phyloP scores from a whole-genome alignment of 2,329 filamentous ascomycete genomes.

The Fusarium hostae region DNA sequence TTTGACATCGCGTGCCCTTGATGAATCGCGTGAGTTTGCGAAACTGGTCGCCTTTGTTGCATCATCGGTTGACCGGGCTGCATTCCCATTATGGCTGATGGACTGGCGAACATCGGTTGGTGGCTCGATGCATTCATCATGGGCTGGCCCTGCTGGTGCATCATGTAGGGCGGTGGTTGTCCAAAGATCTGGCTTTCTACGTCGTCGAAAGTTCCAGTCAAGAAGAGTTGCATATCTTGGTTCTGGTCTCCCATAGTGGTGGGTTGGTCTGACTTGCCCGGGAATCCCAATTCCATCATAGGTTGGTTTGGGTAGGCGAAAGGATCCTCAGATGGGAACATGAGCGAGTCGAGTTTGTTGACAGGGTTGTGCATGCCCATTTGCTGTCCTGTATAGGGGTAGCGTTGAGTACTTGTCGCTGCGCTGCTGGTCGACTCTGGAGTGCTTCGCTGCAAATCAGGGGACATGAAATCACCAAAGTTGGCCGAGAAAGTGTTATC shows the following conservation, averaged over 20 bases:
- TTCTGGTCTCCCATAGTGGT: conserved; percentile 49
- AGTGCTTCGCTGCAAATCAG: conserved; percentile 58
- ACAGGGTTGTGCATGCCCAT: conserved; percentile 58
- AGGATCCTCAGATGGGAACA: conserved; percentile 83
- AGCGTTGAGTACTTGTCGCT: conserved; percentile 53
- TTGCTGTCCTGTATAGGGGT: conserved; percentile 48
- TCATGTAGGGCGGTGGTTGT: conserved; percentile 76
- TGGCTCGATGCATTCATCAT: conserved; percentile 56
- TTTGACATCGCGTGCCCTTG: conserved; percentile 40
- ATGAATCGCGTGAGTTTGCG: conserved; percentile 41
- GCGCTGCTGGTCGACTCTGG: conserved; percentile 56
- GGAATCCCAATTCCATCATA: conserved; percentile 68
- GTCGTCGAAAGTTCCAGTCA: conserved; percentile 67
- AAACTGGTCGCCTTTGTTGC: conserved; percentile 38
- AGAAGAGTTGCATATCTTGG: conserved; percentile 60
- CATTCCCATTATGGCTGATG: conserved; percentile 56
- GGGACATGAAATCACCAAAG: conserved; percentile 57
- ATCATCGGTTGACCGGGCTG: conserved; percentile 49
- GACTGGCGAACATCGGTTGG: conserved; percentile 55
- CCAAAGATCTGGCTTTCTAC: conserved; percentile 80
- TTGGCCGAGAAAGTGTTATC: conserved; percentile 53
- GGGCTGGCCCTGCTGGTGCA: conserved; percentile 57
- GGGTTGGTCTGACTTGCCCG: conserved; percentile 49
- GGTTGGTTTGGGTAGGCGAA: conserved; percentile 84
- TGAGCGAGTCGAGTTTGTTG: conserved; percentile 78